Evolutionary conservation across 225 moss, liverwort and hornwort species (phyloP).

Genomic region (Pleurozium schreberi): DNA sequence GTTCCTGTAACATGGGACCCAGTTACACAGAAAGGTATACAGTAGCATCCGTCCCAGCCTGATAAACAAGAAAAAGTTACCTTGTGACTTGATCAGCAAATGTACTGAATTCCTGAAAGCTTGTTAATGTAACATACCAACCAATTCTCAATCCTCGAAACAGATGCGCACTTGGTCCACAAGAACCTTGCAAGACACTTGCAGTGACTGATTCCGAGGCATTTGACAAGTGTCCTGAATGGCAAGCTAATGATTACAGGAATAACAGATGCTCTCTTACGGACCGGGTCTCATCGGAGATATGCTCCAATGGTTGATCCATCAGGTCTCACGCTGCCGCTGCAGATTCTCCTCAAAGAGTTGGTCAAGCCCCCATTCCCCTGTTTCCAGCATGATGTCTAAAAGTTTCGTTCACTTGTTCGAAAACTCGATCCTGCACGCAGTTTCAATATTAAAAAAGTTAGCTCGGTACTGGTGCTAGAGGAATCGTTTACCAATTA

Average conservation of each 20-base stretch:
- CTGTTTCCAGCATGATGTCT: background rate
- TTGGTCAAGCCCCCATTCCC: background rate
- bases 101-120: background rate
- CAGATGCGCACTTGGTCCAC: background rate
- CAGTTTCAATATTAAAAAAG: too few species aligned
- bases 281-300: background rate
- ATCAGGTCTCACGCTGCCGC: background rate
- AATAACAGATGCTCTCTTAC: background rate
- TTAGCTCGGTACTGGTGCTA: background rate
- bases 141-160: background rate
- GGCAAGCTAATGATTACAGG: conserved; percentile 6
- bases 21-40: background rate
- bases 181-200: background rate
- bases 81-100: background rate
- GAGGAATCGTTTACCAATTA: background rate
- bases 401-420: background rate
- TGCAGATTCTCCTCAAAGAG: background rate
- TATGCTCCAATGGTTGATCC: background rate
- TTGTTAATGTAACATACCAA: background rate
- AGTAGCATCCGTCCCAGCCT: background rate
- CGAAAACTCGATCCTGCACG: background rate
- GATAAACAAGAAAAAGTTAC: background rate
- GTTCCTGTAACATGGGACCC: background rate
- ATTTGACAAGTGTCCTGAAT: background rate
- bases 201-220: background rate